Base-by-base conservation (phyloP, 2,329 filamentous ascomycete species). In the Cladosporium sp. region DNA sequence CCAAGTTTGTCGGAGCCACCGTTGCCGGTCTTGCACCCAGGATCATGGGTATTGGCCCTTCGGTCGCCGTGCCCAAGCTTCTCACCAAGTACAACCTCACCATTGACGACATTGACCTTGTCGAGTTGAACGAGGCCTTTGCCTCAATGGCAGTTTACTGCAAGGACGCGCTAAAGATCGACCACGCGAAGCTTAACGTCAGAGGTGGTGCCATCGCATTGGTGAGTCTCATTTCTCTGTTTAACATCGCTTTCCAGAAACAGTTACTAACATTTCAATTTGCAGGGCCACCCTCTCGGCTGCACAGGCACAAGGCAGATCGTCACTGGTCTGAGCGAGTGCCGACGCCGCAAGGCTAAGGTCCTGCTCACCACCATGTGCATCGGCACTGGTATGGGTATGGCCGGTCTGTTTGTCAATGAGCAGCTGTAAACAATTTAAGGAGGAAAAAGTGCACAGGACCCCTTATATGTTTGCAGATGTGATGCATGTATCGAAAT, bases 111-210 rank as follows among this genome's bases (percentile, higher is more conserved):
- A 86, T 95, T 68, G 95, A 99, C 75, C 85, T 98, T 40, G 84
- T 94, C 72, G 95, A 98, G 85, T 81, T 99, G 76, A 99, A 99
- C 83, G 95, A 99, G 85, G 95, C 95, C 1, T 99, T 99, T 75
- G 94, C 93, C 26, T 95, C 91, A 62, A 98, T 98, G 95, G 93
- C 92, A 1, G 93, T 97, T 33, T 98, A 97, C 86, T 97, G 93
- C 81, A 66, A 66, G 35, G 66, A 66, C 23, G 80, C 77, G 70
- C 84, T 95, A 60, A 86, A 86, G 70, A 81, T 94, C 60, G 88
- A 91, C 75, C 86, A 85, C 79, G 79, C 84, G 73, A 94, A 93
- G 86, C 86, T 95, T 85, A 95, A 95, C 81, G 85, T 89, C 29
- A 84, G 90, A 67, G 91, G 91, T 71, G 91, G 91, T 69, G 91